Conservation (phyloP, 768 basidiomycete species). For the Hydnomerulius pinastri region DNA sequence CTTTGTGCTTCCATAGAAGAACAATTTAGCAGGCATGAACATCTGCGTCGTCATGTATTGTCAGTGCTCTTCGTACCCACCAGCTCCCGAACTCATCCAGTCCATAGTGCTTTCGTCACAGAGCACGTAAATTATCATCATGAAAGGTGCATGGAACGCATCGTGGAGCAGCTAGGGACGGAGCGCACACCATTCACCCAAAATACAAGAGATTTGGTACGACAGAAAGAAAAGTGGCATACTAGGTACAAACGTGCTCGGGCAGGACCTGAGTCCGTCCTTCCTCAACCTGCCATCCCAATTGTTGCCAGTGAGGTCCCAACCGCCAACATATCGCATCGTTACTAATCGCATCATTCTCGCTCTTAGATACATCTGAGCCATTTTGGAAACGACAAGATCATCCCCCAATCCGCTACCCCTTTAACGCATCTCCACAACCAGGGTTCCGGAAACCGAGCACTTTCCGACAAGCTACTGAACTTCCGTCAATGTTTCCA, state of each 20-base stretch:
- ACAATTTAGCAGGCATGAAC: conserved; percentile 38
- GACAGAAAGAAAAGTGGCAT: conserved; percentile 16
- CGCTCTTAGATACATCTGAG: too few species aligned
- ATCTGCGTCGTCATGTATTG: conserved; percentile 31
- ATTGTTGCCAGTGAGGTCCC: too few species aligned
- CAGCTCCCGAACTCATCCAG: background rate
- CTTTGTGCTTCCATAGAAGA: conserved; percentile 24
- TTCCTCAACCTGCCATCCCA: background rate
- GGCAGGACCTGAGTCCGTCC: background rate
- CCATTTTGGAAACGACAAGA: too few species aligned
- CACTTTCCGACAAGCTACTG: too few species aligned
- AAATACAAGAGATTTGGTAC: conserved; percentile 15
- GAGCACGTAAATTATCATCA: conserved; percentile 26
- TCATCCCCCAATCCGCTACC: too few species aligned
- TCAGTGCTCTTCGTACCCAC: conserved; percentile 13
- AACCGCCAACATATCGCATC: too few species aligned
- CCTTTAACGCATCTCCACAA: too few species aligned
- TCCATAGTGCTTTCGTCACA: conserved; percentile 17
- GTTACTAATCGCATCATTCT: too few species aligned
- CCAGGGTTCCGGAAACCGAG: too few species aligned
- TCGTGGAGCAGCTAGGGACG: conserved; percentile 31
- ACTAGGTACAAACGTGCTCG: conserved; percentile 2
- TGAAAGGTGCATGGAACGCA: conserved; percentile 9
- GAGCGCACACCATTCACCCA: conserved; percentile 38
- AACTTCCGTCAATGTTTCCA: too few species aligned